Evolutionary conservation across 257 asterid genomes (phyloP), one percentile per base, ranked within the genome.

Genomic region (Ilex asprella): DNA sequence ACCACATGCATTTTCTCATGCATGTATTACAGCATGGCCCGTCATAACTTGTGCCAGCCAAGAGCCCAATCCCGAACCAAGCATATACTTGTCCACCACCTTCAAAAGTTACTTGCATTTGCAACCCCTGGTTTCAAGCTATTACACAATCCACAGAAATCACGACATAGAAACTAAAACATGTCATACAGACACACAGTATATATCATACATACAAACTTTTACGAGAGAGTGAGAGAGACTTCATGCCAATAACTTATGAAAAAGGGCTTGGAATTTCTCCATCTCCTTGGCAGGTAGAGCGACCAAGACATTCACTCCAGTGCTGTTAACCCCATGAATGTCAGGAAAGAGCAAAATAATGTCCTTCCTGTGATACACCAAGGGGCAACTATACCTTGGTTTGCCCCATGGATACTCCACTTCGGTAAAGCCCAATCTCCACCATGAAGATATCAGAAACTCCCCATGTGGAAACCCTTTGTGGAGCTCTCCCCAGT

Each of bases 381-480:
- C 95, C 73, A 91, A 76, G 0, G 98, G 96, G 59, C 98, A 88
- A 61, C 98, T 78, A 58, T 91, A 88, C 79, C 62, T 75, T 0
- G 96, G 81, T 56, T 78, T 88, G 0, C 98, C 98, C 98, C 98
- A 91, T 5, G 98, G 95, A 44, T 73, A 88, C 62, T 63, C 89
- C 63, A 79, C 80, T 10, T 88, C 84, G 51, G 83, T 81, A 67
- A 91, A 88, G 72, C 98, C 96, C 67, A 91, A 66, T 59, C 81
- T 73, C 98, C 98, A 91, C 98, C 98, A 91, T 0, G 98, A 91
- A 0, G 98, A 88, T 0, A 91, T 61, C 76, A 91, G 58, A 56
- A 91, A 84, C 56, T 91, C 98, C 12, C 98, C 98, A 43, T 84
- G 79, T 0, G 98, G 98, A n/a, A 88, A 91, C 61, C 98, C 98